Base-by-base conservation (phyloP, 1,284 basidiomycete genomes). In the Ustilago lituana region DNA sequence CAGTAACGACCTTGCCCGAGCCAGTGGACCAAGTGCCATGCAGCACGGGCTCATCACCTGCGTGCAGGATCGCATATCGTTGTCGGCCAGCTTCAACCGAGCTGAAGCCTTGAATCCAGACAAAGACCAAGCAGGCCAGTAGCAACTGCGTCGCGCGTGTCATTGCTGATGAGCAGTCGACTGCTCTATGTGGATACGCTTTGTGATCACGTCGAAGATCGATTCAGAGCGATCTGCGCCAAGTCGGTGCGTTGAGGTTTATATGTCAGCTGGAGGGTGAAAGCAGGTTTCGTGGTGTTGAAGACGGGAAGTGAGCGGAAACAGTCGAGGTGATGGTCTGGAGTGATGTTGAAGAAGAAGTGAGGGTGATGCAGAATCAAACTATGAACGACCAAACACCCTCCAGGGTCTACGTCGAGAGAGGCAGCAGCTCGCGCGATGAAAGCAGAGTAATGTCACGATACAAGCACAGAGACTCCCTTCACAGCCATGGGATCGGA, bases 21-120 rank as follows among this genome's bases (percentile, higher is more conserved):
- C 79, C 79, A 1, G 71, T 71, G 0, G 69, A 74, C 79, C 79
- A 81, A 10, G 79, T 81, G 23, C 79, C 79, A 20, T 71, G 58
- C 0, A 76, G 55, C 26, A 47, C 51, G 3, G 68, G 47, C 12
- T 71, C 74, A 26, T 69, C 60, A 15, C 66, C 66, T 5, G 55
- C 47, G 4, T 32, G 15, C 1, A 69, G 59, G 2, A 69, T 32
- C 14, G 32, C 52, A 19, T 69, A 69, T 37, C 60, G 51, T 38
- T 69, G 66, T 20, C 66, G 59, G 24, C 66, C 60, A 2, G 66
- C 66, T 17, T 32, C 14, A 0, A 59, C 65, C 10, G 55, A 3
- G 22, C 39, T 41, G 11, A 47, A n/a, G 35, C 29, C n/a, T 7
- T 52, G 39, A 1, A 66, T 26, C 17, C 32, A 41, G 24, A 45